phyloP scores from a whole-genome alignment of 257 asterid species.

The Nicotiana obtusifolia region DNA sequence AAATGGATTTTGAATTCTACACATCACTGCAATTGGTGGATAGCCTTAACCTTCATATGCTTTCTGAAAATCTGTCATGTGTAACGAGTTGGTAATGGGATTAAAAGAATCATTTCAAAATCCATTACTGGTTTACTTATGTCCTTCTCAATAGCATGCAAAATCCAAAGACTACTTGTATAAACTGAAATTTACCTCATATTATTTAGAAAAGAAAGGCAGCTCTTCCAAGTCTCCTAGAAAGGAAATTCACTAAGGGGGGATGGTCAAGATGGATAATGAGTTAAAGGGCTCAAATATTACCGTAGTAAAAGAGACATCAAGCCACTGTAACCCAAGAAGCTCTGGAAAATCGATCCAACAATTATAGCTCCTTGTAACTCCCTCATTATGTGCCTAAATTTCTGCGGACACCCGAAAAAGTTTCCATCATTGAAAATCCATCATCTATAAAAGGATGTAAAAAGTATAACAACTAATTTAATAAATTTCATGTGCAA shows the following conservation, averaged over 20 bases:
- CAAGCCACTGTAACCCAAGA: slow-evolving; percentile 90
- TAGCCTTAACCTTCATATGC: too few relatives aligned
- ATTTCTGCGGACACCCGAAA: slow-evolving; percentile 44
- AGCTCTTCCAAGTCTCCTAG: neutral
- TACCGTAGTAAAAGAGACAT: slow-evolving; percentile 83
- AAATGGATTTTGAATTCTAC: neutral
- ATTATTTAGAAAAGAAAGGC: neutral
- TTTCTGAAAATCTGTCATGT: too few relatives aligned
- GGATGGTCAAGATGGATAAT: neutral
- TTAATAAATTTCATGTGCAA: neutral
- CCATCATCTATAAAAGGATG: neutral
- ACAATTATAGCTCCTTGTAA: slow-evolving; percentile 93
- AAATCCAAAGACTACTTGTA: neutral
- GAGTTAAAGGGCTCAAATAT: slow-evolving; percentile 8
- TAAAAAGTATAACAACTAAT: too few relatives aligned
- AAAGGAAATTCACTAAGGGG: neutral
- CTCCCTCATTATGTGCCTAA: slow-evolving; percentile 91
- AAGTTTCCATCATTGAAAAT: neutral
- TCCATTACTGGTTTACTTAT: neutral
- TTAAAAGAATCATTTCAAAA: neutral
- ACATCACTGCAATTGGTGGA: neutral
- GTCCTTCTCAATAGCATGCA: neutral
- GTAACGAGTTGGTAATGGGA: neutral
- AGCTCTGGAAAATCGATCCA: slow-evolving; percentile 76
- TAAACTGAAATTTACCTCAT: neutral